Base-by-base conservation (phyloP, 73 alveolate genomes). In the Loxodes magnus region DNA sequence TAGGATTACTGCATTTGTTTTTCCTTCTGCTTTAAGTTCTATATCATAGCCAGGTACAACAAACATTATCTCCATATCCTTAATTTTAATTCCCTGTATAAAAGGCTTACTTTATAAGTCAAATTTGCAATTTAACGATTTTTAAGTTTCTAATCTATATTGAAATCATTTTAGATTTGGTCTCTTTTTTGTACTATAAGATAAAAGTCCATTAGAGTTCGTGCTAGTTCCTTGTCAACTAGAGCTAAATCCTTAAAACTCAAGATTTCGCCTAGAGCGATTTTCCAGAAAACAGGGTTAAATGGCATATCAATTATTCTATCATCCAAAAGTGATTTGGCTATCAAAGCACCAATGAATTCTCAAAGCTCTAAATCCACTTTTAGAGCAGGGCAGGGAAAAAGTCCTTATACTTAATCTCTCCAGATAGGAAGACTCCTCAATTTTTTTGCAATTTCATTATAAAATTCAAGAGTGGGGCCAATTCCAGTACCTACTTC, bases 301-400 rank as follows among this genome's bases (percentile, higher is more conserved):
- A 84, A 44, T 30, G 94, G 96, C 41, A 79, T 68, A 35, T 87
- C 97, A 51, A 91, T 73, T 35, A 85, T 49, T 43, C 96, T 78
- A 29, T 87, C 94, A 84, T 91, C 98, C 54, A 69, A 72, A 51
- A 91, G 67, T 30, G 81, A 70, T 61, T 90, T 91, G 24, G 94
- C 98, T n/a, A 91, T 64, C 27, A 87, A 55, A 53, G 64, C 69
- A 1, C 98, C 98, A 33, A 74, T 39, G 43, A 87, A 46, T n/a
- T n/a, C n/a, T n/a, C n/a, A n/a, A n/a, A n/a, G n/a, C n/a, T n/a
- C n/a, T n/a, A n/a, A n/a, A n/a, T n/a, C n/a, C n/a, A n/a, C n/a
- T n/a, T n/a, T n/a, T n/a, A n/a, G n/a, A n/a, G n/a, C n/a, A 46
- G 59, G 59, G 1, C 2, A 21, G 7, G 59, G 59, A 2, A 46